A percentile compares a stretch with the other conserved stretches of the same genome.
Evolutionary conservation across 345 rosid species (phyloP).

Genomic region (Passiflora organensis): DNA sequence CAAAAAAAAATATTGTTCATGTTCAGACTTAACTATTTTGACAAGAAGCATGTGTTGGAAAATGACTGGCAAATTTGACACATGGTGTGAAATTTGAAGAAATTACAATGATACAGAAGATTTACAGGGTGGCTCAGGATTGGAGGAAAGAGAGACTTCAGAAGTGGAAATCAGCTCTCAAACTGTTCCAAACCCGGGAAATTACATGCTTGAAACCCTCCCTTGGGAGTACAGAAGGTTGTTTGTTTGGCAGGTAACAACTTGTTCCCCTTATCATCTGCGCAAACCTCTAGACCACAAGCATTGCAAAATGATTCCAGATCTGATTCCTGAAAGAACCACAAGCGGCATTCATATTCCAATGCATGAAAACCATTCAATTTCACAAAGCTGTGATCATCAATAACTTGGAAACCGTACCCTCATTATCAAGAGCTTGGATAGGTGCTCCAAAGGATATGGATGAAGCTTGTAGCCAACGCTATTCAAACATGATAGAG

Average conservation of each 20-base stretch:
- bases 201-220: slow-evolving; percentile 34
- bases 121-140: no score
- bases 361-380: background rate
- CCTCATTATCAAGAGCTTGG: slow-evolving; percentile 69
- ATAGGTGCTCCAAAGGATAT: slow-evolving; percentile 54
- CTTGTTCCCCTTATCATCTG: slow-evolving; percentile 50
- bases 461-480: slow-evolving; percentile 93
- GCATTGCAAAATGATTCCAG: slow-evolving; percentile 62
- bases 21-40: no score
- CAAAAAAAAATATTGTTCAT: no score
- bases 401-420: slow-evolving; percentile 23
- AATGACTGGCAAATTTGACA: no score
- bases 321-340: slow-evolving; percentile 53
- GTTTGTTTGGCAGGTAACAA: slow-evolving; percentile 62
- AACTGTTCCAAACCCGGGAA: slow-evolving; percentile 39
- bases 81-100: no score
- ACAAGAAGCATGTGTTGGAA: no score
- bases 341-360: slow-evolving; percentile 10
- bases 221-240: slow-evolving; percentile 47
- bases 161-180: slow-evolving; percentile 11
- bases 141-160: no score
- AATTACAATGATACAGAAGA: no score
- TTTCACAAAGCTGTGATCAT: background rate
- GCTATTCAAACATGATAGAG: slow-evolving; percentile 58
- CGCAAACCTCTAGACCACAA: slow-evolving; percentile 61